Evolutionary conservation across 2,329 filamentous ascomycete species (phyloP).

Genomic region (Trichoderma afroharzianum): DNA sequence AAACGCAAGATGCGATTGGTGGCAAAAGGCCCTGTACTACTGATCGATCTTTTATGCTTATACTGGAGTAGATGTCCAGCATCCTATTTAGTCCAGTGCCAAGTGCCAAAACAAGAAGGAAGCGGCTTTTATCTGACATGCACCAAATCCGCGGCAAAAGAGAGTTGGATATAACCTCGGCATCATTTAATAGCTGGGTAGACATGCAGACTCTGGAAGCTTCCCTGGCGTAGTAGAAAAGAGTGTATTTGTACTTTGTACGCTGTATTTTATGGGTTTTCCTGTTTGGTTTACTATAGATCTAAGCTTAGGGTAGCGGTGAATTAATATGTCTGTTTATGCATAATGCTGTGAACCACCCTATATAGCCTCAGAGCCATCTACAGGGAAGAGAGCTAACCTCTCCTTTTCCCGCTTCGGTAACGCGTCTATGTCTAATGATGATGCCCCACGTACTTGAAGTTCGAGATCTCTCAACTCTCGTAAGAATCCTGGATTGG

Average conservation of each 20-base stretch:
- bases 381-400: background rate
- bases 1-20: constrained; percentile 15
- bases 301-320: too few species aligned
- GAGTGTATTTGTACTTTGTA: background rate
- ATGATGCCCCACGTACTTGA: background rate
- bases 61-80: background rate
- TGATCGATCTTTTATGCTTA: background rate
- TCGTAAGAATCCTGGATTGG: background rate
- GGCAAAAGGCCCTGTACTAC: constrained; percentile 14
- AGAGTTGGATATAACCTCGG: background rate
- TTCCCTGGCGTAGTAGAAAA: background rate
- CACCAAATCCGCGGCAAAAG: background rate
- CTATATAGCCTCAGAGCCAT: background rate
- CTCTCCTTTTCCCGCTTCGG: constrained; percentile 6
- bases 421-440: background rate
- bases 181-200: background rate
- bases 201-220: background rate
- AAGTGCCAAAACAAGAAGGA: too few species aligned
- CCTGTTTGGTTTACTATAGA: background rate
- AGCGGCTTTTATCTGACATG: too few species aligned
- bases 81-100: background rate
- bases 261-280: background rate
- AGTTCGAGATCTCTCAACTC: constrained; percentile 4
- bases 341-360: background rate
- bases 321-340: background rate